phyloP scores from a whole-genome alignment of 2,329 filamentous ascomycete species.

The Sporothrix dimorphospora region DNA sequence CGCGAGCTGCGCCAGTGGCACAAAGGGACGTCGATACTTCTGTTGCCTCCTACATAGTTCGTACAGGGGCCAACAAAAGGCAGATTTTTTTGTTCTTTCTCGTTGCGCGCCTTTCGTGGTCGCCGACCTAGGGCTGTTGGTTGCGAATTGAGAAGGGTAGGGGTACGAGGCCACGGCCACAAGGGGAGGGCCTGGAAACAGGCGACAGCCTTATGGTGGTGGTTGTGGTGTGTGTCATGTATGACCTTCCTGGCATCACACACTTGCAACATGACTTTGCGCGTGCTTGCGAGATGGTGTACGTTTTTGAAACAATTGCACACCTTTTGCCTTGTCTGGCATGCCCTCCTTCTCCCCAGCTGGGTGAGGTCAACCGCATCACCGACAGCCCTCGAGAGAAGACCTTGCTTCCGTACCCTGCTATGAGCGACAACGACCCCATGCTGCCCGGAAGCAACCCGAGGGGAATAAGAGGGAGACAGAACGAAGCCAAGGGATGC shows the following conservation, averaged over 20 bases:
- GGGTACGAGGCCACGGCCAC: background rate
- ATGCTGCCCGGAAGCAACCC: background rate
- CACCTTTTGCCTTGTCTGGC: background rate
- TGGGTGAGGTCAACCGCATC: slow-evolving; percentile 8
- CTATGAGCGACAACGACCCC: background rate
- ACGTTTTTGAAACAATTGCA: background rate
- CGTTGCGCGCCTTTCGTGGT: background rate
- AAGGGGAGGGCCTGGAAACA: background rate
- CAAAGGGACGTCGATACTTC: too few relatives aligned
- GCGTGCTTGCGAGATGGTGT: slow-evolving; percentile 1
- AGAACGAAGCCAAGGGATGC: background rate
- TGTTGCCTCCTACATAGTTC: background rate
- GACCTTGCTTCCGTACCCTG: background rate
- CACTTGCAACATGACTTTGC: background rate
- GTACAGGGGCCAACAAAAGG: background rate
- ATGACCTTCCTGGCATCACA: background rate
- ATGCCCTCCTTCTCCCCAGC: background rate
- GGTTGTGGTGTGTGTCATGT: background rate
- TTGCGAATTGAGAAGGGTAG: background rate
- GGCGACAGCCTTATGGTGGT: slow-evolving; percentile 3
- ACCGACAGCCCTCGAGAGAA: background rate
- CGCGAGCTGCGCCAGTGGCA: too few relatives aligned
- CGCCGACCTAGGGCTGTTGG: slow-evolving; percentile 6
- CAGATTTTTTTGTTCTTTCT: background rate
- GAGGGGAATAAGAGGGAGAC: slow-evolving; percentile 1